Evolutionary conservation across 208 protist species (phyloP).

Genomic region (Paratrypanosoma confusum): DNA sequence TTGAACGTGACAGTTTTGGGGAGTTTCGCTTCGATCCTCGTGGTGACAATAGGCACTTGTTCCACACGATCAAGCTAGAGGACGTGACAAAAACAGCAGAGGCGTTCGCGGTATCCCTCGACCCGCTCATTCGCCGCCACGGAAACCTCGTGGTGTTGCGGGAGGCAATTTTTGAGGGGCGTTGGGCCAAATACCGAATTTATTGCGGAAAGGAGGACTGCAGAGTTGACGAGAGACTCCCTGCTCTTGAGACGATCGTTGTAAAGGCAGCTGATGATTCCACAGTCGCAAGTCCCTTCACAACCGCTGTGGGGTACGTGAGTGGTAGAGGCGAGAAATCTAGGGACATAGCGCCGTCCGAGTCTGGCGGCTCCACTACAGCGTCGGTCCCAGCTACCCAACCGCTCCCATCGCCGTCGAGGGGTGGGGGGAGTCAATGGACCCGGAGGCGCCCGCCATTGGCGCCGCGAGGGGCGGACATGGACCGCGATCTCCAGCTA

Average conservation of each 20-base stretch:
- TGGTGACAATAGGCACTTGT: constrained; percentile 54
- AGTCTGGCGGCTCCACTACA: too few species aligned
- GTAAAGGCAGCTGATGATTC: constrained; percentile 15
- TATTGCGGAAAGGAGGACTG: constrained; percentile 52
- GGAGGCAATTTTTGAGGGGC: constrained; percentile 29
- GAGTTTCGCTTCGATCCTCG: constrained; percentile 66
- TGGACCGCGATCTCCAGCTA: constrained; percentile 6
- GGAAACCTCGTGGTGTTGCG: constrained; percentile 50
- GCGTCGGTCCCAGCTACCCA: too few species aligned
- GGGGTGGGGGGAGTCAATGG: too few species aligned
- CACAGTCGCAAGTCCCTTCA: too few species aligned
- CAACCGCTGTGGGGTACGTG: too few species aligned
- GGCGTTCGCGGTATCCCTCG: constrained; percentile 31
- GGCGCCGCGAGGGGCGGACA: constrained; percentile 5
- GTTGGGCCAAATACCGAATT: constrained; percentile 55
- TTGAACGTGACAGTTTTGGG: constrained; percentile 78
- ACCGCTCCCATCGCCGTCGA: too few species aligned
- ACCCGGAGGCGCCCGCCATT: too few species aligned
- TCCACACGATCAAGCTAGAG: constrained; percentile 51
- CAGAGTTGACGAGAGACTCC: constrained; percentile 39
- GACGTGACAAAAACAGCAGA: constrained; percentile 49
- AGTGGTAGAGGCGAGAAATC: too few species aligned
- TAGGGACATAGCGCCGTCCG: too few species aligned
- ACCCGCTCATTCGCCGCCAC: constrained; percentile 31
- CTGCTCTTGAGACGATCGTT: constrained; percentile 35